phyloP scores from a whole-genome alignment of 2,329 filamentous ascomycete species.

The Endoconidiophora polonica region DNA sequence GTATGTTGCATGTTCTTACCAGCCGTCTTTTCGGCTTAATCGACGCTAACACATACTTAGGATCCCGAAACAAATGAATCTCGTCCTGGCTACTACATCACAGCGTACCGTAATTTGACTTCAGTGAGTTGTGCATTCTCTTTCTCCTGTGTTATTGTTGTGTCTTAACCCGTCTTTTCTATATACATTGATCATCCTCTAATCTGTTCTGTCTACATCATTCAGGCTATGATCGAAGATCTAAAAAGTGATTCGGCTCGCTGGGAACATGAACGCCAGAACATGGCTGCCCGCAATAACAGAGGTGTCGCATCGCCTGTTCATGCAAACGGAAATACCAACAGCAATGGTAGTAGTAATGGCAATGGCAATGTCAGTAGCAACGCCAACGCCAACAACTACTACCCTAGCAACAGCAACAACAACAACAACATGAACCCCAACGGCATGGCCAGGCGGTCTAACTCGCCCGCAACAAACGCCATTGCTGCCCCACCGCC shows the following conservation, averaged over 20 bases:
- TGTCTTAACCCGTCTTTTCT: neutral
- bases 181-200: neutral
- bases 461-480: slow-evolving; percentile 6
- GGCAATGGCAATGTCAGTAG: neutral
- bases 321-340: neutral
- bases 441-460: slow-evolving; percentile 1
- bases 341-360: neutral
- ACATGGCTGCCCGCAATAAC: slow-evolving; percentile 7
- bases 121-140: slow-evolving; percentile 38
- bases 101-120: slow-evolving; percentile 62
- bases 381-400: neutral
- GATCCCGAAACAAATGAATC: slow-evolving; percentile 40
- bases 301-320: slow-evolving; percentile 8
- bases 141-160: neutral
- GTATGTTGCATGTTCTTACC: slow-evolving; percentile 27
- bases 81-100: slow-evolving; percentile 60
- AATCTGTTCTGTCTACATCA: slow-evolving; percentile 11
- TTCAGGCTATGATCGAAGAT: slow-evolving; percentile 47
- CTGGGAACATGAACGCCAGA: slow-evolving; percentile 39
- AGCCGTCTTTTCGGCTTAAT: slow-evolving; percentile 1
- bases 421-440: neutral
- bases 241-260: slow-evolving; percentile 44
- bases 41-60: slow-evolving; percentile 19
- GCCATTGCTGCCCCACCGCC: slow-evolving; percentile 7
- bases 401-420: neutral